Base-by-base conservation (phyloP, 176 grass and related monocot genomes). In the Alloteropsis semialata region DNA sequence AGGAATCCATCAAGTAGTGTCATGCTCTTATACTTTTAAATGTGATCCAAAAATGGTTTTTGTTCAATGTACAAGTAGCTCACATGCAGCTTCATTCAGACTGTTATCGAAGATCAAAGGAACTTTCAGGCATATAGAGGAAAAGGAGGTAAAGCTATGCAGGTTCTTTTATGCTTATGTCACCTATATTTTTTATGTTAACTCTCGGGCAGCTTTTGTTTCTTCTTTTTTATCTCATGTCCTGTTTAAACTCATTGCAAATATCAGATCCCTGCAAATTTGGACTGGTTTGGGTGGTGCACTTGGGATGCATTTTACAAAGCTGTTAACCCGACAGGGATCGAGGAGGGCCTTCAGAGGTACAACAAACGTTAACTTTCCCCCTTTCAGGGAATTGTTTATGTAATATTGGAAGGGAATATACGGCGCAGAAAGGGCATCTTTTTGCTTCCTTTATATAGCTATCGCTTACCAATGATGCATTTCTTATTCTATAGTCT, bases 301-400 rank as follows among this genome's bases (percentile, higher is more conserved):
- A 93, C 88, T 42, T 93, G 85, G 91, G 91, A 93, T 83, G 91
- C 91, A 70, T 93, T 93, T 85, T 93, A 93, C 66, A 93, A 89
- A 65, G 66, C 64, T 72, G 91, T 93, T 3, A 85, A 68, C 44
- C 81, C 88, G 28, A 18, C 12, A 32, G 88, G 88, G 30, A 82
- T 90, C 22, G 75, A 78, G 9, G 72, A 85, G 38, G 91, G 91
- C 28, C 66, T 93, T 69, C 59, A 75, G 55, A 93, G 87, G 84
- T 93, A 53, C 29, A 56, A 38, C 24, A 21, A 13, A 33, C 43
- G 48, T 61, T 36, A 8, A 32, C 15, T 0, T 58, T 5, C 46
- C 21, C 15, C 59, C 4, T 25, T 34, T 3, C 15, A 29, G 10
- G 21, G 33, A 17, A 19, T 58, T 63, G 10, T 18, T 55, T 36